phyloP scores from a whole-genome alignment of 176 grass and related monocot genomes.

The Raddia distichophylla region DNA sequence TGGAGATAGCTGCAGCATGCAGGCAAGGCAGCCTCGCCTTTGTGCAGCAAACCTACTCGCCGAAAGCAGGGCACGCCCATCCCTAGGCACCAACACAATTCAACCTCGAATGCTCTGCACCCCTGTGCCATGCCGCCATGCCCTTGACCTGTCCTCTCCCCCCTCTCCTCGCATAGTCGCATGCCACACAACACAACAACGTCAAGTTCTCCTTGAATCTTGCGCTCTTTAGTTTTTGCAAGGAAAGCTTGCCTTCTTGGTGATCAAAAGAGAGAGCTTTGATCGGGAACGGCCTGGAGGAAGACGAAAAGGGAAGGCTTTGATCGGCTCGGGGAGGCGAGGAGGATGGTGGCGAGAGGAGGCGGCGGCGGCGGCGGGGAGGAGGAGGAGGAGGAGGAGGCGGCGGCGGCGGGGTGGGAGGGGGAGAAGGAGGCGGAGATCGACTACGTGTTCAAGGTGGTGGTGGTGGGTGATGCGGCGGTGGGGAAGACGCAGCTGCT shows the following conservation, averaged over 20 bases:
- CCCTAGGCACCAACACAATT: background rate
- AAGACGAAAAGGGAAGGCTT: background rate
- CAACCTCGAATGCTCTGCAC: constrained; percentile 40
- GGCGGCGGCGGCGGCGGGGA: background rate
- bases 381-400: constrained; percentile 28
- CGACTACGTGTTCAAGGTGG: constrained; percentile 74
- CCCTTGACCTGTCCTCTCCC: background rate
- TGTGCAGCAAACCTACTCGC: constrained; percentile 13
- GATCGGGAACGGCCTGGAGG: background rate
- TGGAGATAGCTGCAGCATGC: constrained; percentile 10
- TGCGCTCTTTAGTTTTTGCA: too few species aligned
- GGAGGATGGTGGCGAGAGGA: constrained; percentile 10
- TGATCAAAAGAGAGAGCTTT: background rate
- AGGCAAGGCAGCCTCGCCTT: background rate
- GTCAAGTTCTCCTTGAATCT: background rate
- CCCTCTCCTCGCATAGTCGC: background rate
- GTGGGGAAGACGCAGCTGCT: constrained; percentile 74
- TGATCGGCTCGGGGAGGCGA: background rate
- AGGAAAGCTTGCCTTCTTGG: background rate
- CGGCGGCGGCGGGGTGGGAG: constrained; percentile 41
- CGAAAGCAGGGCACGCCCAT: constrained; percentile 38
- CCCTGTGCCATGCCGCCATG: background rate
- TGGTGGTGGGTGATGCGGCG: constrained; percentile 60
- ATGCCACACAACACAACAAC: constrained; percentile 16
- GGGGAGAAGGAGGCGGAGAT: constrained; percentile 65